Percentiles rank a stretch among this genome's conserved stretches.
Conservation (phyloP, 257 asterid genomes). For the Plantago major region DNA sequence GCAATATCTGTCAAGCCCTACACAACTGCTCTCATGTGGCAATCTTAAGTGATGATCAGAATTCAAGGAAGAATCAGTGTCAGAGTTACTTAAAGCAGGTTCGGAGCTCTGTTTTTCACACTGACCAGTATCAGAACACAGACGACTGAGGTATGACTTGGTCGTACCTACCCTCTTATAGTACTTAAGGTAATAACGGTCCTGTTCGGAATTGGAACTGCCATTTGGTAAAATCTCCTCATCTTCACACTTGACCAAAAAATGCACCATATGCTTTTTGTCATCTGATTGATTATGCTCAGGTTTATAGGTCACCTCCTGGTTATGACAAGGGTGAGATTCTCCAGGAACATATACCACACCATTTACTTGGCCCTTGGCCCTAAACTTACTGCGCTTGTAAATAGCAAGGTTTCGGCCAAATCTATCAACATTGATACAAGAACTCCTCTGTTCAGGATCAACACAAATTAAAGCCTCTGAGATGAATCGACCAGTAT, state of each 20-base stretch:
- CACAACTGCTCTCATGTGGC: slow-evolving; percentile 19
- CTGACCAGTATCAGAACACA: slow-evolving; percentile 12
- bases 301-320: slow-evolving; percentile 18
- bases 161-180: slow-evolving; percentile 33
- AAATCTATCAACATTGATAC: slow-evolving; percentile 6
- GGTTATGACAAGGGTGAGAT: slow-evolving; percentile 23
- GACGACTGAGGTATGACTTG: slow-evolving; percentile 19
- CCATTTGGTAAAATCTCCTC: slow-evolving; percentile 26
- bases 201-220: slow-evolving; percentile 24
- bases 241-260: slow-evolving; percentile 21
- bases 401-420: slow-evolving; percentile 24
- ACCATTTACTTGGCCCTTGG: slow-evolving; percentile 33
- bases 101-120: slow-evolving; percentile 22
- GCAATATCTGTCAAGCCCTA: slow-evolving; percentile 23
- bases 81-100: slow-evolving; percentile 20
- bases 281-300: slow-evolving; percentile 27
- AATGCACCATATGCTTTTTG: slow-evolving; percentile 8
- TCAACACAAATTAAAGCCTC: slow-evolving; percentile 14
- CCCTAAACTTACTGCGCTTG: slow-evolving; percentile 34
- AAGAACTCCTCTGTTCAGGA: not conserved
- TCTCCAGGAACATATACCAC: slow-evolving; percentile 23
- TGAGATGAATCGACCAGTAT: slow-evolving; percentile 15
- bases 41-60: slow-evolving; percentile 20
- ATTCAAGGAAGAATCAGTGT: slow-evolving; percentile 17
- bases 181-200: slow-evolving; percentile 44